Evolutionary conservation across 208 protist species (phyloP), one percentile per base, ranked within the genome.

Genomic region (Trypanosomatidae sp.): DNA sequence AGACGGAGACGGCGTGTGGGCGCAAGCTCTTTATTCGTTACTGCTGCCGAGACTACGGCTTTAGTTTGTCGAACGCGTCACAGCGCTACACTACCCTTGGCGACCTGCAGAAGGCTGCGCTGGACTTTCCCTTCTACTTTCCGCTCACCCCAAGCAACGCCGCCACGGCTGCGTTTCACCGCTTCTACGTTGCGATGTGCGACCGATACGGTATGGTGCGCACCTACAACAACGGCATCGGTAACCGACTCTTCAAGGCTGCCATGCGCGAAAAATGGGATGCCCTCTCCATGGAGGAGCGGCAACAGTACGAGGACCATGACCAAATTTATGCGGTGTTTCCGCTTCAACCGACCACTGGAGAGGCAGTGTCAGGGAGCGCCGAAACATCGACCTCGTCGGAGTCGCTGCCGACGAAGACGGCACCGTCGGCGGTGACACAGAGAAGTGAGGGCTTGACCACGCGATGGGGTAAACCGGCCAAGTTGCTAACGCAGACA

Each of bases 91-190:
- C 64, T 0, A 30, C 65, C 13, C 84, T 97, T 1, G 84, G 76
- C 9, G 90, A 97, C 28, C 70, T 91, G 60, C 90, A 97, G 74
- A 81, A 82, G 47, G 85, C 88, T 1, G 92, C 92, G 39, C 58
- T 97, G 71, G 82, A 88, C 47, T 97, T 95, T 69, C 91, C 89
- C 41, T 97, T 97, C 60, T 91, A 87, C 56, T 53, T 80, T 15
- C 77, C 87, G 33, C 92, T 97, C 59, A 69, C 84, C 55, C 72
- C 86, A 1, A 46, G 71, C 10, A 59, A 22, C 6, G n/a, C 30
- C 4, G 64, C 77, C 9, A 53, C 44, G 64, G 64, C 46, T 19
- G 79, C 90, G 1, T 97, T 91, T 69, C 78, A 73, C 7, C 73
- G 78, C 15, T 97, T 94, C 80, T 92, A 93, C 69, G 12, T 22